These are phyloP conservation scores for Chernovozyma aurita DNA, from an alignment of 1,139 yeast genomes.

Conservation along the genomic window DNA sequence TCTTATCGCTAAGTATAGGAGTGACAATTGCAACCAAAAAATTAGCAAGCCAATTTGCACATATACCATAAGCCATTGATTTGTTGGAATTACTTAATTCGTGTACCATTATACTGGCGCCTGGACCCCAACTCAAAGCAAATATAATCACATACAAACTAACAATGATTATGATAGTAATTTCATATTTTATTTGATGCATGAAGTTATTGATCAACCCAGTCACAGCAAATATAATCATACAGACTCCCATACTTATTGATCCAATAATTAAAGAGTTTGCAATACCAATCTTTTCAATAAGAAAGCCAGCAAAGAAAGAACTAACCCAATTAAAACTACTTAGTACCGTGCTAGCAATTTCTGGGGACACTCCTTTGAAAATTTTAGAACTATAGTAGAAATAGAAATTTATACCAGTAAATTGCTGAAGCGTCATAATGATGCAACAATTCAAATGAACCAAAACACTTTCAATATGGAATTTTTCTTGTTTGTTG, in stretches of 20 bases:
- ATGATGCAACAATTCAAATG: constrained; percentile 13
- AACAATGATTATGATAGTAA: constrained; percentile 9
- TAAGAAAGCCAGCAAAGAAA: constrained; percentile 7
- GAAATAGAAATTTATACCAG: constrained; percentile 33
- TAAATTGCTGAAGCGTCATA: constrained; percentile 30
- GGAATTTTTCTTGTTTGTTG: not conserved
- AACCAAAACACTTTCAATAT: not conserved
- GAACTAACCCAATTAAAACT: constrained; percentile 3
- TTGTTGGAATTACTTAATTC: constrained; percentile 18
- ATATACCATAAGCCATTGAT: constrained; percentile 20
- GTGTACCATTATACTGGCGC: constrained; percentile 23
- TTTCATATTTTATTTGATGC: not conserved
- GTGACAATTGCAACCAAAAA: constrained; percentile 21
- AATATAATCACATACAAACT: constrained; percentile 20
- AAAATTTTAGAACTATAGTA: constrained; percentile 25
- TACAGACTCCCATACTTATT: constrained; percentile 12
- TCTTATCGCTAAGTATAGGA: constrained; percentile 17
- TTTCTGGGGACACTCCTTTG: constrained; percentile 5
- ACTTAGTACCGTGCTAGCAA: constrained; percentile 2
- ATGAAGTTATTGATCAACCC: constrained; percentile 7
- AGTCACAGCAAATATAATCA: constrained; percentile 12
- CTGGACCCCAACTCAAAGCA: constrained; percentile 33
- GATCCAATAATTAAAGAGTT: constrained; percentile 11
- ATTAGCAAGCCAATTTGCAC: constrained; percentile 22
- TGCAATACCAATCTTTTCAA: constrained; percentile 8